Conservation (phyloP, 2,329 filamentous ascomycete species). For the Cytospora leucostoma region DNA sequence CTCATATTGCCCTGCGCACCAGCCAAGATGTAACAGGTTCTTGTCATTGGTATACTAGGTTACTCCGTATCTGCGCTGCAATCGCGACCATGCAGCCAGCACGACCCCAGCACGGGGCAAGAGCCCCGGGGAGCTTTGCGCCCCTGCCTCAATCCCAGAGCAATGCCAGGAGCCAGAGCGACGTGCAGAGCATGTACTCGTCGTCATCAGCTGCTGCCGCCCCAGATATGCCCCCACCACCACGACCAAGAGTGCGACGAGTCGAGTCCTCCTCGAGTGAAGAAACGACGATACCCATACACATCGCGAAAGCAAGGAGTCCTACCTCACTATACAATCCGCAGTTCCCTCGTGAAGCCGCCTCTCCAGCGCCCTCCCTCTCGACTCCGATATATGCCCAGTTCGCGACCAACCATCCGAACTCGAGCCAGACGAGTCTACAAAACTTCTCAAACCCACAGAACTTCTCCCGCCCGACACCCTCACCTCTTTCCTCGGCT, state of each 20-base stretch:
- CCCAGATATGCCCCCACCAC: conserved; percentile 29
- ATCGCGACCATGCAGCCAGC: conserved; percentile 50
- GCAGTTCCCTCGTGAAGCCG: conserved; percentile 28
- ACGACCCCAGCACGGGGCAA: conserved; percentile 44
- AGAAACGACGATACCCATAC: conserved; percentile 35
- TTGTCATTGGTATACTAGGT: conserved; percentile 17
- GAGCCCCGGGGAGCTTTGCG: conserved; percentile 59
- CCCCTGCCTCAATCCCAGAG: conserved; percentile 45
- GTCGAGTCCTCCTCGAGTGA: conserved; percentile 51
- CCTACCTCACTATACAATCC: conserved; percentile 29
- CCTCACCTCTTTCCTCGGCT: conserved; percentile 35
- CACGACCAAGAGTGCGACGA: conserved; percentile 43
- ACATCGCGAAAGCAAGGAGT: conserved; percentile 48
- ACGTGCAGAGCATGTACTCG: conserved; percentile 29
- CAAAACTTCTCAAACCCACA: conserved; percentile 61
- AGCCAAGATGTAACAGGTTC: conserved; percentile 48
- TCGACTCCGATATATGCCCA: conserved; percentile 50
- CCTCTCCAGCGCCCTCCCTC: conserved; percentile 32
- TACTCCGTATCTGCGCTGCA: conserved; percentile 16
- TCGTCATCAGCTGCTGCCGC: conserved; percentile 33
- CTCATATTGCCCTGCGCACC: conserved; percentile 9
- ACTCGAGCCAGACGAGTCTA: conserved; percentile 49
- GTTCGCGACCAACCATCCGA: conserved; percentile 48
- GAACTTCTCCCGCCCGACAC: conserved; percentile 60
- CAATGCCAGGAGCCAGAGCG: conserved; percentile 10